phyloP scores from a whole-genome alignment of 2,329 filamentous ascomycete species.

The Hymenoscyphus occultus region DNA sequence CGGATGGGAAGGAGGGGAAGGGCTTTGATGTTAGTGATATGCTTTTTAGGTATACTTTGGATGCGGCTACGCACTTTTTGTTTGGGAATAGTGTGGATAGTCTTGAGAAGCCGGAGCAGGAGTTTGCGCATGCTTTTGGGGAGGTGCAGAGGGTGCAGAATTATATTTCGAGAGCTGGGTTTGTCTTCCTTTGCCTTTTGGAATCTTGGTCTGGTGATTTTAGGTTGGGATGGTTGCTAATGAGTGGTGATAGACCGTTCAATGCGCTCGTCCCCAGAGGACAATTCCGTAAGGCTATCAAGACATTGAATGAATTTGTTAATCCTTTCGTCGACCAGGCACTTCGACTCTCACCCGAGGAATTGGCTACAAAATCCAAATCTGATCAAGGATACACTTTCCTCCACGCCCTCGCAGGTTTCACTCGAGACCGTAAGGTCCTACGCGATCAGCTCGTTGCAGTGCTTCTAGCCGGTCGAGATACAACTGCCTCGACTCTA shows the following conservation, averaged over 20 bases:
- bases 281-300: slow-evolving; percentile 61
- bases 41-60: slow-evolving; percentile 82
- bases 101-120: slow-evolving; percentile 51
- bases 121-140: slow-evolving; percentile 79
- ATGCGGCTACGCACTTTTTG: slow-evolving; percentile 83
- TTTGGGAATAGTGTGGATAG: slow-evolving; percentile 72
- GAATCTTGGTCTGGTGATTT: background rate
- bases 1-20: slow-evolving; percentile 51
- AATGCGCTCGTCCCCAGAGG: slow-evolving; percentile 60
- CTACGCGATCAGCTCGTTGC: slow-evolving; percentile 83
- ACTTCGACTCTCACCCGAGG: slow-evolving; percentile 64
- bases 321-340: slow-evolving; percentile 74
- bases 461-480: slow-evolving; percentile 78
- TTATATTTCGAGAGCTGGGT: slow-evolving; percentile 62
- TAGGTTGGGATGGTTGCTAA: slow-evolving; percentile 5
- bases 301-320: slow-evolving; percentile 72
- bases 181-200: slow-evolving; percentile 27
- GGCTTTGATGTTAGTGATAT: slow-evolving; percentile 70
- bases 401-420: slow-evolving; percentile 77
- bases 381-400: slow-evolving; percentile 76
- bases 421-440: slow-evolving; percentile 68
- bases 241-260: slow-evolving; percentile 48
- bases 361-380: slow-evolving; percentile 71
- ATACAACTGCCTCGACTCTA: slow-evolving; percentile 81
- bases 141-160: slow-evolving; percentile 75